Evolutionary conservation across 1,284 basidiomycete species (phyloP).

Genomic region (Thelephora terrestris): DNA sequence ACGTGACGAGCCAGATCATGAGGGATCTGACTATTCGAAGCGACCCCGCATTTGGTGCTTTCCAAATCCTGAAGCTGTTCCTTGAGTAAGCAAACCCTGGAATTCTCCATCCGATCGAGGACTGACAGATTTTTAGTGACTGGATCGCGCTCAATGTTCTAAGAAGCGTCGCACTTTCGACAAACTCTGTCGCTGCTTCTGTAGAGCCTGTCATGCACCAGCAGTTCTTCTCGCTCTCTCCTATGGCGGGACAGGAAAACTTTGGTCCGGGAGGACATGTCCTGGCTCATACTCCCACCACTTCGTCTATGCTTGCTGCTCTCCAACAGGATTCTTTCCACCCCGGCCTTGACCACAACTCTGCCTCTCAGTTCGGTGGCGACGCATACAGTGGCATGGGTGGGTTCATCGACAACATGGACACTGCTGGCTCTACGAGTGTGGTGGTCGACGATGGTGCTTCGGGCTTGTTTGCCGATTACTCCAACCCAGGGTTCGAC

Average conservation of each 20-base stretch:
- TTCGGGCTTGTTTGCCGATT: constrained; percentile 6
- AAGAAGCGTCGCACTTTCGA: constrained; percentile 75
- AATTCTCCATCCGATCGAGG: constrained; percentile 7
- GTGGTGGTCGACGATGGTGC: constrained; percentile 26
- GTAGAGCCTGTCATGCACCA: constrained; percentile 85
- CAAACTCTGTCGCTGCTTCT: constrained; percentile 80
- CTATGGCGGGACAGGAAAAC: constrained; percentile 71
- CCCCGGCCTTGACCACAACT: constrained; percentile 44
- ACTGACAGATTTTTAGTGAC: constrained; percentile 41
- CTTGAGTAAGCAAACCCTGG: constrained; percentile 52
- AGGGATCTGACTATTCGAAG: constrained; percentile 83
- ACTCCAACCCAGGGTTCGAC: background rate
- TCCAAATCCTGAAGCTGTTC: constrained; percentile 84
- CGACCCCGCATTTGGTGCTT: constrained; percentile 81
- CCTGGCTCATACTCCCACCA: constrained; percentile 71
- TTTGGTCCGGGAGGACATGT: constrained; percentile 38
- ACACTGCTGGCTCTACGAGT: constrained; percentile 51
- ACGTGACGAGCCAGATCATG: constrained; percentile 86
- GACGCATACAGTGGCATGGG: constrained; percentile 48
- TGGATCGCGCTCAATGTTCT: constrained; percentile 85
- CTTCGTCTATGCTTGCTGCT: constrained; percentile 78
- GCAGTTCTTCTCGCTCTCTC: constrained; percentile 70
- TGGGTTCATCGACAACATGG: constrained; percentile 53
- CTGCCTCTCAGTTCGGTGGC: constrained; percentile 46
- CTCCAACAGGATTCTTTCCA: constrained; percentile 63